phyloP scores from a whole-genome alignment of 2,329 filamentous ascomycete species.

The Sclerotinia nivalis region DNA sequence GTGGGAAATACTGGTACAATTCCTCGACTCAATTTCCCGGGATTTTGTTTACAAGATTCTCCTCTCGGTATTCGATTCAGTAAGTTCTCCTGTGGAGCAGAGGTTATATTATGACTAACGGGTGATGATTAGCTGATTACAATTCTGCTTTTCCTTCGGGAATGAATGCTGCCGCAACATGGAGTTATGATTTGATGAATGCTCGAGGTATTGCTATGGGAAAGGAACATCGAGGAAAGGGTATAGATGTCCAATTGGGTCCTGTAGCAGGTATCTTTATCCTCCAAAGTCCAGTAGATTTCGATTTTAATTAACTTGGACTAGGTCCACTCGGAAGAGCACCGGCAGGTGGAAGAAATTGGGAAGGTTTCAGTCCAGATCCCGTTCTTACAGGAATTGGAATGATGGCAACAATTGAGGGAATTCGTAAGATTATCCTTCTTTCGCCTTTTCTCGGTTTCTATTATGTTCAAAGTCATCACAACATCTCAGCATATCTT shows the following conservation, averaged over 20 bases:
- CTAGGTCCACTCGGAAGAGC: constrained; percentile 58
- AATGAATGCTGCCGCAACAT: constrained; percentile 74
- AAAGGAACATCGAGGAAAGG: constrained; percentile 71
- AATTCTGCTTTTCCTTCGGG: constrained; percentile 76
- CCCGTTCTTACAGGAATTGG: constrained; percentile 73
- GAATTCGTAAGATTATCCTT: constrained; percentile 52
- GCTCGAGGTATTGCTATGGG: constrained; percentile 68
- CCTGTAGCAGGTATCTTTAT: constrained; percentile 59
- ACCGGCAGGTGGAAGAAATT: constrained; percentile 69
- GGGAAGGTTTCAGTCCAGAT: constrained; percentile 71
- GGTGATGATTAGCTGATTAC: constrained; percentile 55
- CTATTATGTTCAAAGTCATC: too few species aligned
- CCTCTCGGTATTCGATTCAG: constrained; percentile 46
- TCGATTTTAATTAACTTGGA: neutral
- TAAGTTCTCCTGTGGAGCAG: constrained; percentile 26
- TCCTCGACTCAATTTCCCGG: constrained; percentile 38
- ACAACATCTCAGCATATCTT: too few species aligned
- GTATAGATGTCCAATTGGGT: constrained; percentile 71
- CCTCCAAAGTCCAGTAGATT: neutral
- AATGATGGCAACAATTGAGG: constrained; percentile 71
- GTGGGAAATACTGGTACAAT: constrained; percentile 41
- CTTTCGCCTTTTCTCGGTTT: neutral
- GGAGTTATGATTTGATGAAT: constrained; percentile 70
- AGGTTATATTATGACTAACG: constrained; percentile 47
- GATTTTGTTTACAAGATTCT: constrained; percentile 41